Conservation (phyloP, 768 basidiomycete species). For the Lepiota subincarnata region DNA sequence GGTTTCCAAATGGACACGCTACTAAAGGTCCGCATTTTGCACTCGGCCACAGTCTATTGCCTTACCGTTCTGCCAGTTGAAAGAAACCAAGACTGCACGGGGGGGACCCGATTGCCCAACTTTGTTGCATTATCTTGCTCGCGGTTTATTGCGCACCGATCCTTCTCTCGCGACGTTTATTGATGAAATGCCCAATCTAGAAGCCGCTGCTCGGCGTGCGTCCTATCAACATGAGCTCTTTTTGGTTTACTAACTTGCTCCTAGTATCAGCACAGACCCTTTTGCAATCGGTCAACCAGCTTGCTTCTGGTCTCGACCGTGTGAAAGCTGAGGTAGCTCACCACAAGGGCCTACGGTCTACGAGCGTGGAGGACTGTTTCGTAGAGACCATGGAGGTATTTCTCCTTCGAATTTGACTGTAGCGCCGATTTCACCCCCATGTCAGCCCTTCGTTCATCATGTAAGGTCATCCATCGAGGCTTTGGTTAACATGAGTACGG, state of each 20-base stretch:
- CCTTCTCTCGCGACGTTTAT: conserved; percentile 65
- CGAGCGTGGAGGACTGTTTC: conserved; percentile 55
- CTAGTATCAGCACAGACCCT: conserved; percentile 74
- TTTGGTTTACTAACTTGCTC: neutral
- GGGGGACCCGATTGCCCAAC: conserved; percentile 74
- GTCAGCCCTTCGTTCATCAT: conserved; percentile 46
- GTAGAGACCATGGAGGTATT: conserved; percentile 64
- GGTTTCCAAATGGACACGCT: conserved; percentile 86
- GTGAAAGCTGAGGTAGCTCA: conserved; percentile 53
- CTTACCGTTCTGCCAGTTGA: conserved; percentile 45
- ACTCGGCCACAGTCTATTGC: neutral
- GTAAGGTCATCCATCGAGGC: conserved; percentile 56
- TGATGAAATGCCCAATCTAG: conserved; percentile 76
- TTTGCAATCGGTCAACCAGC: conserved; percentile 51
- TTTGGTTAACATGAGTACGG: conserved; percentile 53
- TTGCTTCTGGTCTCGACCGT: conserved; percentile 53
- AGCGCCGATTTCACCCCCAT: conserved; percentile 1
- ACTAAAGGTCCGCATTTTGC: conserved; percentile 54
- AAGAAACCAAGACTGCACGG: conserved; percentile 76
- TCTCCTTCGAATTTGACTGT: neutral
- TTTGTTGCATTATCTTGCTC: conserved; percentile 86
- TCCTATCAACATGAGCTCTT: conserved; percentile 1
- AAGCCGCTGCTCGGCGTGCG: conserved; percentile 78
- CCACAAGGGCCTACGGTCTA: conserved; percentile 27
- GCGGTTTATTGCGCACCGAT: conserved; percentile 64